These are phyloP conservation scores for Ceratocystis destructans DNA, from an alignment of 2,329 filamentous ascomycete species.

Conservation along the genomic window DNA sequence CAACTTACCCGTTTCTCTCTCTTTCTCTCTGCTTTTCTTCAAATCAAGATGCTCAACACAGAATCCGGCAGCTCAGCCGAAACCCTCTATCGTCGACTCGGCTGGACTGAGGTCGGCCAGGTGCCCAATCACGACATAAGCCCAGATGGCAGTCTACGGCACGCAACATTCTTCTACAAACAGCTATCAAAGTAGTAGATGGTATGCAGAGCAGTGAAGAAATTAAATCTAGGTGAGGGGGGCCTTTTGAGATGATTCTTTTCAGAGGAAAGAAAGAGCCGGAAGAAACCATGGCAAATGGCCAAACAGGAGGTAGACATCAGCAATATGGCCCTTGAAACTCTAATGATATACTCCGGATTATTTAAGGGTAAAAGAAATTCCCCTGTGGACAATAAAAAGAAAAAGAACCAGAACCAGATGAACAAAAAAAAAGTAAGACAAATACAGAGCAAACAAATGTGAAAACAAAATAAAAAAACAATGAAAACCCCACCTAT, in stretches of 20 bases:
- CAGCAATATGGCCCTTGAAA: neutral
- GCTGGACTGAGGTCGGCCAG: constrained; percentile 41
- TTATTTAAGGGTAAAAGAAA: neutral
- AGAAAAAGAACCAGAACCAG: neutral
- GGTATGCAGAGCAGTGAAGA: neutral
- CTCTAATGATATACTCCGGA: constrained; percentile 3
- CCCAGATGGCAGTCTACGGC: constrained; percentile 35
- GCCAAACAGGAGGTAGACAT: neutral
- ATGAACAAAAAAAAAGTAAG: neutral
- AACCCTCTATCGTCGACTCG: constrained; percentile 40
- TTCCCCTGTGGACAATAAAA: neutral
- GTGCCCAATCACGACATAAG: constrained; percentile 41
- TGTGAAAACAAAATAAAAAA: neutral
- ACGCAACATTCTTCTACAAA: constrained; percentile 47
- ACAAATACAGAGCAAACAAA: constrained; percentile 3
- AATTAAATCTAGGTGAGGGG: neutral
- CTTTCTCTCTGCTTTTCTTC: constrained; percentile 2
- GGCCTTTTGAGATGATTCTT: neutral
- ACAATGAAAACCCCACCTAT: neutral
- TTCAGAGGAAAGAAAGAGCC: neutral
- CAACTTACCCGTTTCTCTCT: neutral
- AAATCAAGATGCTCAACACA: constrained; percentile 37
- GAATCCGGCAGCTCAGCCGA: constrained; percentile 40
- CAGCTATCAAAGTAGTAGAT: constrained; percentile 27
- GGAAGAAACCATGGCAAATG: neutral